Conservation (phyloP, 129 eudicot genomes). For the Silybum marianum region DNA sequence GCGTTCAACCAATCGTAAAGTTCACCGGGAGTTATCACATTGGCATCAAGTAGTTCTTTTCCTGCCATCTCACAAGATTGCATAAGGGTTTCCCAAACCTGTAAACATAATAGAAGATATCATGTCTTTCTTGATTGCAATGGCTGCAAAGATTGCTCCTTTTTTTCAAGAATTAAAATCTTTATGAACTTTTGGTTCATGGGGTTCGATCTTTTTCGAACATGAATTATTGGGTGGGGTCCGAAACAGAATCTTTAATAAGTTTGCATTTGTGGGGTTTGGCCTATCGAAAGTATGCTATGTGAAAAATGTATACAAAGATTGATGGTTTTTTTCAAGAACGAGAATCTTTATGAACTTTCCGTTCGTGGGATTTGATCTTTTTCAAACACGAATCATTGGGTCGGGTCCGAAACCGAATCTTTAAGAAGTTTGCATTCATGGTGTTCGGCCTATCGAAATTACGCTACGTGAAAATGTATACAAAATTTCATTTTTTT, state of each 20-base stretch:
- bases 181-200: not conserved
- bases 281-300: not conserved
- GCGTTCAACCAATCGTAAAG: constrained; percentile 85
- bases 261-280: not conserved
- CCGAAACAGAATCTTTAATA: not conserved
- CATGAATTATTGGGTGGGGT: not conserved
- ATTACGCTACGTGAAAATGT: not conserved
- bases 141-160: not conserved
- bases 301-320: not conserved
- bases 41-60: constrained; percentile 67
- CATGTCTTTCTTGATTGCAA: not conserved
- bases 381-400: not conserved
- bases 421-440: not conserved
- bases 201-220: not conserved
- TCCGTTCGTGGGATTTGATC: not conserved
- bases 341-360: not conserved
- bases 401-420: not conserved
- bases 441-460: not conserved
- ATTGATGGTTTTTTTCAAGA: not conserved
- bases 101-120: not conserved
- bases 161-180: not conserved
- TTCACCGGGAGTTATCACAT: constrained; percentile 55
- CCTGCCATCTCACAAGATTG: constrained; percentile 63
- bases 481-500: not conserved
- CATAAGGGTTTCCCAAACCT: constrained; percentile 92